Evolutionary conservation across 2,329 filamentous ascomycete species (phyloP), one percentile per base, ranked within the genome.

Genomic region (Colletotrichum trifolii): DNA sequence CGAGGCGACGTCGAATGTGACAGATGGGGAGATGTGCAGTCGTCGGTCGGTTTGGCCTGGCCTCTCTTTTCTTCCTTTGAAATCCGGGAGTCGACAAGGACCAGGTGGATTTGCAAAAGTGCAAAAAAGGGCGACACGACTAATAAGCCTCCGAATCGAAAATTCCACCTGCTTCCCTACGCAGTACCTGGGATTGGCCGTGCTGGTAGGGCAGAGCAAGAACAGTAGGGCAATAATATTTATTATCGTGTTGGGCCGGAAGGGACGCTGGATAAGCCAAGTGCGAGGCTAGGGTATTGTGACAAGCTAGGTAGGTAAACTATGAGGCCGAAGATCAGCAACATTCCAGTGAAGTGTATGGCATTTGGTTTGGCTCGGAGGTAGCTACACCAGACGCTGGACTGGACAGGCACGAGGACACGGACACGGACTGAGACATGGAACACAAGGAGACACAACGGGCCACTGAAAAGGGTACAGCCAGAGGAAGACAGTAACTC

Each of bases 301-400:
- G 40, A 25, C 36, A 12, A 12, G 17, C 25, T 12, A 17, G 36
- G 15, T n/a, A 43, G 12, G 36, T 61, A 53, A 56, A 47, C 59
- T 66, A 66, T 46, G 47, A 63, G 9, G 52, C 59, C 53, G 62
- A 58, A 66, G 47, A 54, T 66, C 63, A 66, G 63, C 53, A 36
- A 62, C 47, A 49, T 57, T 55, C 58, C 40, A 39, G 53, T 57
- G 53, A 47, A 65, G 62, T 42, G 53, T 66, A 47, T 45, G 63
- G 58, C 62, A 62, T 62, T 62, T 46, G 34, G 35, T 45, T 64
- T 49, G 48, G 55, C 54, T 35, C 33, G 36, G 54, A 59, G 12
- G 36, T 25, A 42, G 42, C 45, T 58, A 62, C 58, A 65, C 46
- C 40, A 62, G 52, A 63, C 52, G 25, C 42, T 15, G 15, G 15